These are phyloP conservation scores for Bacidia gigantensis DNA, from an alignment of 495 filamentous ascomycete species.

Conservation along the genomic window DNA sequence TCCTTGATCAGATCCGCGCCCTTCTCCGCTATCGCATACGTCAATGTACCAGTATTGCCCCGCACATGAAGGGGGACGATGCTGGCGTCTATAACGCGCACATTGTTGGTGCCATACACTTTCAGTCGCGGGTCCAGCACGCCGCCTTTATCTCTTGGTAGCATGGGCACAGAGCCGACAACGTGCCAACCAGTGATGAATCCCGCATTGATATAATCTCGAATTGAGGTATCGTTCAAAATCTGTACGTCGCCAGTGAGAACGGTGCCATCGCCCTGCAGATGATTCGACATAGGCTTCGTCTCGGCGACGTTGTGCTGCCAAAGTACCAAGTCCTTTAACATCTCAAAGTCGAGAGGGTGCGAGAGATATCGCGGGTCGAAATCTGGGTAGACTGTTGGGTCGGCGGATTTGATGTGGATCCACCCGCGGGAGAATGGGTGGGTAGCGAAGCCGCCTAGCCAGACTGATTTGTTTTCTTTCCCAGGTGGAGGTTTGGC, in stretches of 20 bases:
- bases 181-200: slow-evolving; percentile 27
- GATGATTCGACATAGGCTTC: background rate
- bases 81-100: slow-evolving; percentile 41
- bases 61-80: slow-evolving; percentile 43
- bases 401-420: slow-evolving; percentile 16
- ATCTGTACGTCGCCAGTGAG: background rate
- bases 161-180: slow-evolving; percentile 34
- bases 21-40: slow-evolving; percentile 49
- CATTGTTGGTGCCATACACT: slow-evolving; percentile 34
- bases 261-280: background rate
- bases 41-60: slow-evolving; percentile 35
- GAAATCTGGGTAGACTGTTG: slow-evolving; percentile 11
- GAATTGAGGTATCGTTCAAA: background rate
- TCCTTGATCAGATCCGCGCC: slow-evolving; percentile 30
- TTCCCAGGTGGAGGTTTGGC: background rate
- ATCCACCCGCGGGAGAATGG: slow-evolving; percentile 18
- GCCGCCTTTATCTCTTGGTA: slow-evolving; percentile 36
- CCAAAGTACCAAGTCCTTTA: slow-evolving; percentile 3
- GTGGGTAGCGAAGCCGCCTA: slow-evolving; percentile 3
- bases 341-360: slow-evolving; percentile 21
- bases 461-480: background rate
- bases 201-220: background rate
- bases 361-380: slow-evolving; percentile 22
- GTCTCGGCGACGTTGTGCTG: background rate
- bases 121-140: slow-evolving; percentile 28